phyloP scores from a whole-genome alignment of 305 asterid genomes.

The Fraxinus floribunda region DNA sequence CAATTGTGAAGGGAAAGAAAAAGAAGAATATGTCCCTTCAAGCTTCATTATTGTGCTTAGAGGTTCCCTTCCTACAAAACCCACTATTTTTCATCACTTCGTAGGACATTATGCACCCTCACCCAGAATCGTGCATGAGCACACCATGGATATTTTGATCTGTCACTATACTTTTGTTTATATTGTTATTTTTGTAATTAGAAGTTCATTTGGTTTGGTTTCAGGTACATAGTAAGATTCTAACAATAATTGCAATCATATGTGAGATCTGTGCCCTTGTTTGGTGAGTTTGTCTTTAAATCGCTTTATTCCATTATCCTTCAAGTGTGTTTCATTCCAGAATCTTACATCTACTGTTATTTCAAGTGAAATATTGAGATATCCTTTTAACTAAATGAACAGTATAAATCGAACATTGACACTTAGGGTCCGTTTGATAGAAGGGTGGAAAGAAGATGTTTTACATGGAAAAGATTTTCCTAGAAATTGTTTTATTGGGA shows the following conservation, averaged over 20 bases:
- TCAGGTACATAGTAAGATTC: conserved; percentile 91
- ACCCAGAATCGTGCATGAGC: neutral
- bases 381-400: neutral
- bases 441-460: too few species aligned
- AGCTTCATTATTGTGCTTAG: neutral
- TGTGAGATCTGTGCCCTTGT: conserved; percentile 78
- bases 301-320: conserved; percentile 16
- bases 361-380: neutral
- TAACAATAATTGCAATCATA: conserved; percentile 73
- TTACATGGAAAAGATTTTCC: too few species aligned
- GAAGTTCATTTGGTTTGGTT: conserved; percentile 23
- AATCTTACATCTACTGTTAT: neutral
- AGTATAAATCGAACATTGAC: neutral
- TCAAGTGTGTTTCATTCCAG: neutral
- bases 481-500: too few species aligned
- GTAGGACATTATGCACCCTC: neutral
- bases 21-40: neutral
- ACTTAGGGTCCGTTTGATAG: too few species aligned
- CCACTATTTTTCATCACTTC: neutral
- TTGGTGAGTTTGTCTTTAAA: conserved; percentile 57
- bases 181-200: conserved; percentile 10
- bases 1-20: too few species aligned
- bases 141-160: neutral
- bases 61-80: neutral
- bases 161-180: neutral